These are phyloP conservation scores for Mycena leptocephala DNA, from an alignment of 768 basidiomycete species.

Conservation along the genomic window DNA sequence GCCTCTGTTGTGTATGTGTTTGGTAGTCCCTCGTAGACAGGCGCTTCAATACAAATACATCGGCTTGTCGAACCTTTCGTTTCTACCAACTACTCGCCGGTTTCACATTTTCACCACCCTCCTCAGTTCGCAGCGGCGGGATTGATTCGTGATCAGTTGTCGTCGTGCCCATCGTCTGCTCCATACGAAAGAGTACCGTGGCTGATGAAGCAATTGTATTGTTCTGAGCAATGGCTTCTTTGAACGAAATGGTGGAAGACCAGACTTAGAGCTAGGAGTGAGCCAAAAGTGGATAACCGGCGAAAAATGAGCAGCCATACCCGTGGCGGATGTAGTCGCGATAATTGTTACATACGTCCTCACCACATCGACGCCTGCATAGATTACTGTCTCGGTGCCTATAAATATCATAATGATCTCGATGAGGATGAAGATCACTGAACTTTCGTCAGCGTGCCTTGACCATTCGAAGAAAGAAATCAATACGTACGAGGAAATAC, in stretches of 20 bases:
- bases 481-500: not conserved
- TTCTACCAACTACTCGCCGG: no score
- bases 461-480: not conserved
- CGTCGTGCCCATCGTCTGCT: no score
- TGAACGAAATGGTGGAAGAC: not conserved
- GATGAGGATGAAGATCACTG: not conserved
- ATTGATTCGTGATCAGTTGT: no score
- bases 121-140: no score
- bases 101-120: no score
- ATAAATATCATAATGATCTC: not conserved
- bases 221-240: not conserved
- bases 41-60: no score
- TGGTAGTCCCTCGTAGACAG: no score
- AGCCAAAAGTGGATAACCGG: not conserved
- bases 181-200: no score
- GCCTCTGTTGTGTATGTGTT: no score
- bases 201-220: not conserved
- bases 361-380: not conserved
- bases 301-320: not conserved
- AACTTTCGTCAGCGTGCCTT: not conserved
- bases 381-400: not conserved
- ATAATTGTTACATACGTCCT: not conserved
- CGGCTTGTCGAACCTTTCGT: no score
- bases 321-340: not conserved
- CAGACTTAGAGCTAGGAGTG: not conserved